Percentiles rank a stretch among this genome's conserved stretches.
Conservation (phyloP, 2,329 filamentous ascomycete genomes). For the Fusarium sp. region DNA sequence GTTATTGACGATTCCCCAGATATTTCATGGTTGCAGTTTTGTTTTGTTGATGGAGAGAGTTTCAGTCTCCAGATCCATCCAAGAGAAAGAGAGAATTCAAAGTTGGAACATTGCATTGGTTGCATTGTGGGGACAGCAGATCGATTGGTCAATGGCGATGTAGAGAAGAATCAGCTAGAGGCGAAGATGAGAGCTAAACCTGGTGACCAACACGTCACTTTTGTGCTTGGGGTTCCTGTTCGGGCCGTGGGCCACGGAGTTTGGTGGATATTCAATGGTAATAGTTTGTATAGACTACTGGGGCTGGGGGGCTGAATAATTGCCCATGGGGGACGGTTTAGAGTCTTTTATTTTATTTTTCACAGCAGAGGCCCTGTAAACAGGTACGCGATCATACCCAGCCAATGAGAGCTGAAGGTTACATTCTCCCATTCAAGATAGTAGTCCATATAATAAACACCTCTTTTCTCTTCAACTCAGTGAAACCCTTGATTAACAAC, state of each 20-base stretch:
- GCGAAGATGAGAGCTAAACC: neutral
- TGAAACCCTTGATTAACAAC: neutral
- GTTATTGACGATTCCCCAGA: neutral
- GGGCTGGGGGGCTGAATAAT: slow-evolving; percentile 7
- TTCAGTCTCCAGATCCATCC: neutral
- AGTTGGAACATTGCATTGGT: neutral
- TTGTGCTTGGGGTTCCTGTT: slow-evolving; percentile 11
- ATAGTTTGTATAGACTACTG: slow-evolving; percentile 15
- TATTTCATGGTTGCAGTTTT: neutral
- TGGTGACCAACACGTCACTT: slow-evolving; percentile 14
- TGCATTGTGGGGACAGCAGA: slow-evolving; percentile 10
- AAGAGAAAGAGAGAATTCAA: neutral
- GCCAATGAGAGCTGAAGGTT: slow-evolving; percentile 9
- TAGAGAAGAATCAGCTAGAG: neutral
- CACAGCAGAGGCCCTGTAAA: neutral
- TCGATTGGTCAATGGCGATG: slow-evolving; percentile 32
- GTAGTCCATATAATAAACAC: neutral
- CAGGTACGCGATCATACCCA: neutral
- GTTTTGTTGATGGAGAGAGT: neutral
- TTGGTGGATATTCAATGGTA: slow-evolving; percentile 20
- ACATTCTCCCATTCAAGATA: neutral
- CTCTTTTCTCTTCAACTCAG: neutral
- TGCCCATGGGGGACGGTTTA: slow-evolving; percentile 24
- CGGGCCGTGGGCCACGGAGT: neutral
- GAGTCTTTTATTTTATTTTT: neutral